Conservation (phyloP, 2,329 filamentous ascomycete species). For the Pestalotiopsis sp. region DNA sequence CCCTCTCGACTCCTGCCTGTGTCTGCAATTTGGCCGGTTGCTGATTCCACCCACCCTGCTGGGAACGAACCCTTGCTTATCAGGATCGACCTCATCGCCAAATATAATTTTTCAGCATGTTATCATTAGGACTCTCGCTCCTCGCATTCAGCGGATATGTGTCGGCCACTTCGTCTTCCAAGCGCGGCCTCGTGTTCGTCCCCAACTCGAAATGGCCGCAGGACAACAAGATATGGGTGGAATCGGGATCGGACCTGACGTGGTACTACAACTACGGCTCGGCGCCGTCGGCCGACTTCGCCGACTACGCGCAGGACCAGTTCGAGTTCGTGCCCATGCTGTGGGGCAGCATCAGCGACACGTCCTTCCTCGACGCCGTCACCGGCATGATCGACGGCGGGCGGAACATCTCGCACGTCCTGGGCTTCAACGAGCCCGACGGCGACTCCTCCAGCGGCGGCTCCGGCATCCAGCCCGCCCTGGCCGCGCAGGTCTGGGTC, state of each 20-base stretch:
- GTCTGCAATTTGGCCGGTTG: not conserved
- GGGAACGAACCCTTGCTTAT: not conserved
- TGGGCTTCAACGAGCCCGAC: slow-evolving; percentile 84
- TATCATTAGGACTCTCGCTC: not conserved
- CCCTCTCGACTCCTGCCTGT: not conserved
- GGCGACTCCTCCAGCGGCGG: slow-evolving; percentile 58
- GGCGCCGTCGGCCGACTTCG: slow-evolving; percentile 56
- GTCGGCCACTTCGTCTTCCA: slow-evolving; percentile 35
- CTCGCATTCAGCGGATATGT: not conserved
- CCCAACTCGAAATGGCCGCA: slow-evolving; percentile 53
- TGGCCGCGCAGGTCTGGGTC: slow-evolving; percentile 71
- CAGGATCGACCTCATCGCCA: not conserved
- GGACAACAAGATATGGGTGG: slow-evolving; percentile 70
- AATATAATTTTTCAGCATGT: not conserved
- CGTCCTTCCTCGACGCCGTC: slow-evolving; percentile 64
- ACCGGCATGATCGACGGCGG: slow-evolving; percentile 53
- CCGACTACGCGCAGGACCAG: slow-evolving; percentile 48
- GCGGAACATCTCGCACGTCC: slow-evolving; percentile 65
- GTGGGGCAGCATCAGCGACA: slow-evolving; percentile 65
- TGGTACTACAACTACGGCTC: slow-evolving; percentile 86
- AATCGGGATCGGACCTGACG: slow-evolving; percentile 59
- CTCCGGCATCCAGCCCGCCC: slow-evolving; percentile 58
- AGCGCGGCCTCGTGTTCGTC: slow-evolving; percentile 75
- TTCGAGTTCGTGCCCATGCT: slow-evolving; percentile 84
- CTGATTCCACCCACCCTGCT: not conserved